Conservation (phyloP, 352 stramenopile genomes). For the Elongisporangium prolatum region DNA sequence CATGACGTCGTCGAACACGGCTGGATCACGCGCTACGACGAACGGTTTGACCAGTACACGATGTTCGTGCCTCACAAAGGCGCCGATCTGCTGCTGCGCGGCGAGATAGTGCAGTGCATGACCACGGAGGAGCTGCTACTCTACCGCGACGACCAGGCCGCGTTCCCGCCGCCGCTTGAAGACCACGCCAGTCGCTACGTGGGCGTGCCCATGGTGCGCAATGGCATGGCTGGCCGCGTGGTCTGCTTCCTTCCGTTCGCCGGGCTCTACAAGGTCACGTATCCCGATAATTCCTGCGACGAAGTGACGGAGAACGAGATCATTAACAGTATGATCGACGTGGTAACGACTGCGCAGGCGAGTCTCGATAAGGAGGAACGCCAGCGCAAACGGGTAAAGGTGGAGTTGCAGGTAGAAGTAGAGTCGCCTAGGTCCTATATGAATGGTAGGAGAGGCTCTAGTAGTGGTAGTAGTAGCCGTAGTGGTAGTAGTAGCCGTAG, state of each 20-base stretch:
- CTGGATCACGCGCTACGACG: conserved; percentile 73
- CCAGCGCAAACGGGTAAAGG: background rate
- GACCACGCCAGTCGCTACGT: conserved; percentile 53
- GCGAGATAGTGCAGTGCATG: conserved; percentile 63
- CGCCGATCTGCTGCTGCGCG: conserved; percentile 26
- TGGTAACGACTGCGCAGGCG: conserved; percentile 23
- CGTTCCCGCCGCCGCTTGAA: conserved; percentile 43
- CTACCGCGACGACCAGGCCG: conserved; percentile 34
- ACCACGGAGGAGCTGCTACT: conserved; percentile 49
- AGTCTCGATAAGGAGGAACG: conserved; percentile 1
- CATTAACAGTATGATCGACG: conserved; percentile 52
- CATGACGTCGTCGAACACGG: conserved; percentile 28
- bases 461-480: background rate
- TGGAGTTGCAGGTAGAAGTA: background rate
- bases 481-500: background rate
- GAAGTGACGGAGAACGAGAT: conserved; percentile 50
- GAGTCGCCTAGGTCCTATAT: background rate
- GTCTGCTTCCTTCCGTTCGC: conserved; percentile 60
- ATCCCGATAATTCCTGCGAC: conserved; percentile 35
- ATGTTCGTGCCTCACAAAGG: conserved; percentile 49
- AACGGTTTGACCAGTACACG: conserved; percentile 54
- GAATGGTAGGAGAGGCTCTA: background rate
- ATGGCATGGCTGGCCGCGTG: conserved; percentile 24
- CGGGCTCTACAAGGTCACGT: conserved; percentile 46
- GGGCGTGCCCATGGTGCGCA: conserved; percentile 26